Evolutionary conservation across 495 filamentous ascomycete species (phyloP), one percentile per base, ranked within the genome.

Genomic region (Paragyromitra xinjiangensis): DNA sequence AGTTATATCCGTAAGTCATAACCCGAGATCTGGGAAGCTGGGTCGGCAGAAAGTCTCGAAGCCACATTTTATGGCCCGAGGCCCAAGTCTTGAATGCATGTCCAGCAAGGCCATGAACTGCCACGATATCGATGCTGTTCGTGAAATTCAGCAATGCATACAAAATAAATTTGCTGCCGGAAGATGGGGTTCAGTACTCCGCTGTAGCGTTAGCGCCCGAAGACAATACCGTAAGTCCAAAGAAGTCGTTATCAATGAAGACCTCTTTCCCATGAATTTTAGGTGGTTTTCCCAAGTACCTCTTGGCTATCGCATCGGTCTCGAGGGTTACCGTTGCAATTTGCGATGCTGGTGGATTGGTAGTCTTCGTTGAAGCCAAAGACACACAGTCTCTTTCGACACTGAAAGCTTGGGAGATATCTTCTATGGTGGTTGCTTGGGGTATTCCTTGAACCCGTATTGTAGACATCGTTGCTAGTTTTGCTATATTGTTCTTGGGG

Each of bases 1-100:
- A 62, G 22, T 82, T 69, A 51, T 84, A 81, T 9, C 81, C 81
- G 59, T 81, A 81, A 16, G 81, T 76, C 64, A 75, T 74, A 51
- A 83, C 67, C 5, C 78, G 71, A 26, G 78, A 67, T 16, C 34
- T 64, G 2, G 77, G 68, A 1, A 82, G 9, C 76, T 78, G 63
- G 11, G 26, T 56, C 1, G 71, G 71, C 9, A 78, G 71, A 65
- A 44, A 44, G 4, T 44, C 42, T 12, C 4, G 42, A 44, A 44
- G 42, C 42, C 42, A 44, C 42, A 44, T 44, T 12, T 44, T 44
- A 44, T 12, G 12, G 7, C 12, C 42, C 6, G 12, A 44, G 12
- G 42, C 0, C 42, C 42, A 44, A 44, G 42, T 44, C 6, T 44
- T 44, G 12, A 44, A 44, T 44, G 42, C 42, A 44, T 44, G 42